Evolutionary conservation across 2,329 filamentous ascomycete species (phyloP), one percentile per base, ranked within the genome.

Genomic region (Lachnellula subtilissima): DNA sequence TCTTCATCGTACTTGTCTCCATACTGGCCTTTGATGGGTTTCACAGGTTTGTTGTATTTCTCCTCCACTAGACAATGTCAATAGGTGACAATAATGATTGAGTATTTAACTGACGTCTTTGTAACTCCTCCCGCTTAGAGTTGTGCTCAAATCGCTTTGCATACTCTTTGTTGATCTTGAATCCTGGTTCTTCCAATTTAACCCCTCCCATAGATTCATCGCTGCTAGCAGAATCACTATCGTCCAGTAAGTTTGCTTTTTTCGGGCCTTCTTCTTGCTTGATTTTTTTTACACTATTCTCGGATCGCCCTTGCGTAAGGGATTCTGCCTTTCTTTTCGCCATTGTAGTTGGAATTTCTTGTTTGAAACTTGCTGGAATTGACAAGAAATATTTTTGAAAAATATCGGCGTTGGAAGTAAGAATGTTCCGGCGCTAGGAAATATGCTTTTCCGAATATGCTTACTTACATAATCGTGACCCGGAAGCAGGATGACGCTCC

Each of bases 91-190:
- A 32, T 6, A 22, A 35, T 28, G 12, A 42, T 56, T 71, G 64
- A 72, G 67, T 45, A 4, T 46, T 63, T 50, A 28, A 73, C 83
- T 66, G 68, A 88, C 86, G 72, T 68, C 82, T 80, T 15, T 91
- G 86, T 61, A 85, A 76, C 71, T 99, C 94, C 70, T 96, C 92
- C 56, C 93, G 84, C 76, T 96, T 96, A 77, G 97, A 97, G 76
- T 99, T 99, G 75, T 97, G 82, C 72, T 99, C 94, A 66, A 96
- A 97, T 42, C 90, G 82, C 64, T 83, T 84, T 45, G 94, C 94
- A 72, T 87, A 99, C 52, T 95, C 90, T 70, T 91, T 79, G 73
- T 99, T 97, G 73, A 99, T 86, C 70, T 88, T 91, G 71, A 97
- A 81, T 32, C 72, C 71, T 39, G 70, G 67, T 39, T 64, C 67